Percentiles rank a stretch among this genome's conserved stretches.
These are phyloP conservation scores for Solanum neorickii DNA, from an alignment of 257 asterid genomes.

Conservation along the genomic window DNA sequence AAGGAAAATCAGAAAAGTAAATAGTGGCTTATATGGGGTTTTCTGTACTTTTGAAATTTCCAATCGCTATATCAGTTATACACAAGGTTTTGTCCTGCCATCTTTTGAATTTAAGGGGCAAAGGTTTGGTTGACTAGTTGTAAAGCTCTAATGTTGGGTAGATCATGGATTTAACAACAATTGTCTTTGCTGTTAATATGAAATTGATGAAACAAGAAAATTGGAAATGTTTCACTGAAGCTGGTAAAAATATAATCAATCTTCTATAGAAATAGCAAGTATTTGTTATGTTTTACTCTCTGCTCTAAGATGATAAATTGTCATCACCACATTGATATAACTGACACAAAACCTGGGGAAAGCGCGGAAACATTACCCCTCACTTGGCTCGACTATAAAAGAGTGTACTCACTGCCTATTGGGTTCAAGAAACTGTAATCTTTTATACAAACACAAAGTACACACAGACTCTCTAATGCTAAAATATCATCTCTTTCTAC, in stretches of 20 bases:
- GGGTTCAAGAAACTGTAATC: not conserved
- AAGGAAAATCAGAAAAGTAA: not conserved
- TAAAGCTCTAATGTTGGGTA: not conserved
- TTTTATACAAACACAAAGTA: not conserved
- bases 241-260: not conserved
- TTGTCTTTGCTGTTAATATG: not conserved
- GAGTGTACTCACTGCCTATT: not conserved
- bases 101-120: not conserved
- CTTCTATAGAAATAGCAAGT: not conserved
- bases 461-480: not conserved
- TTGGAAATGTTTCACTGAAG: not conserved
- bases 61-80: not conserved
- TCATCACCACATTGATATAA: not conserved
- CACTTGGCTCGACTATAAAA: not conserved
- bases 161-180: not conserved
- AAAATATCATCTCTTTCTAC: conserved; percentile 35
- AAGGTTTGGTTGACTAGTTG: not conserved
- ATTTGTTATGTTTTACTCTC: not conserved
- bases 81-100: not conserved
- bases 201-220: not conserved
- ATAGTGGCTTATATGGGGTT: not conserved
- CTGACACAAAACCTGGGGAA: not conserved
- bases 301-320: not conserved
- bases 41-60: not conserved
- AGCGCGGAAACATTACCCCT: not conserved